Evolutionary conservation across 345 rosid species (phyloP).

Genomic region (Odontarrhena argentea): DNA sequence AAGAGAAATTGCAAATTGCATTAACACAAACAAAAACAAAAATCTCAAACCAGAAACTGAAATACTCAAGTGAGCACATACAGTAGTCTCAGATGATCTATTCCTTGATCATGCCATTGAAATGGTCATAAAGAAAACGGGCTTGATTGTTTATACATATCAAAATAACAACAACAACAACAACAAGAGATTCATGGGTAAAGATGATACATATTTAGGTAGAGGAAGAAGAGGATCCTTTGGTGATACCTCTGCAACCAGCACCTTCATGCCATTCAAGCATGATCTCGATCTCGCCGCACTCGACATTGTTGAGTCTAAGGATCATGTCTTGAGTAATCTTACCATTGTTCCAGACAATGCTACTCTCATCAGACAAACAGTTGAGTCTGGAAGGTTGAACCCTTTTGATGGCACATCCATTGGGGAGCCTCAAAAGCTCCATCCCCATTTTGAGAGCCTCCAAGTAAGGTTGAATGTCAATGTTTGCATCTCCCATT

Average conservation of each 20-base stretch:
- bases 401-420: conserved; percentile 55
- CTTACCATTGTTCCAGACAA: conserved; percentile 56
- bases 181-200: background rate
- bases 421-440: conserved; percentile 54
- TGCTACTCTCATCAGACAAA: conserved; percentile 62
- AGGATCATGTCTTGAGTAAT: conserved; percentile 63
- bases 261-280: conserved; percentile 71
- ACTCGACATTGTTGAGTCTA: conserved; percentile 59
- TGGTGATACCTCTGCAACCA: conserved; percentile 47
- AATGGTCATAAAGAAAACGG: conserved; percentile 27
- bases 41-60: background rate
- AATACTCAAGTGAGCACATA: background rate
- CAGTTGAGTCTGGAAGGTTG: conserved; percentile 56
- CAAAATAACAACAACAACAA: conserved; percentile 29
- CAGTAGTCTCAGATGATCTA: conserved; percentile 5
- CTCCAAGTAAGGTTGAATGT: conserved; percentile 57
- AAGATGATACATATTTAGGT: background rate
- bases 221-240: conserved; percentile 38
- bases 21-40: background rate
- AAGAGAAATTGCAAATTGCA: background rate
- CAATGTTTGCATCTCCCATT: conserved; percentile 88
- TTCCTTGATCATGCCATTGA: background rate
- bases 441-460: conserved; percentile 54
- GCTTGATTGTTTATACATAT: conserved; percentile 15
- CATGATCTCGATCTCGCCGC: conserved; percentile 68